These are phyloP conservation scores for Cystobasidium tubakii DNA, from an alignment of 768 basidiomycete species.

Conservation along the genomic window DNA sequence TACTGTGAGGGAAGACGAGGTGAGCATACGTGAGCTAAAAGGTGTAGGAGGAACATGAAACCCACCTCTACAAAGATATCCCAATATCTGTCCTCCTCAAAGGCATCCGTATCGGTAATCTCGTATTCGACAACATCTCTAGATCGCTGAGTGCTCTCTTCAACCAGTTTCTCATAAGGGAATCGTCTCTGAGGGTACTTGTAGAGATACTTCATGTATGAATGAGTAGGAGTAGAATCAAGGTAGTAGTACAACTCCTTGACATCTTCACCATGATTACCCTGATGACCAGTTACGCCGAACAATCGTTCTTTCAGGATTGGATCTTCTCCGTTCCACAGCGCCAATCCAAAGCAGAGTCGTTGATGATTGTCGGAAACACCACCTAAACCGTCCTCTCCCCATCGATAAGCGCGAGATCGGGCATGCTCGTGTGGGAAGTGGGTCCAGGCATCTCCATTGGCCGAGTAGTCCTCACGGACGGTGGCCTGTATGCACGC, in stretches of 20 bases:
- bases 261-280: slow-evolving; percentile 97
- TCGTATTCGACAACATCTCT: slow-evolving; percentile 88
- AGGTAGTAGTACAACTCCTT: slow-evolving; percentile 98
- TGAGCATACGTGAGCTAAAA: neutral
- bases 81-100: slow-evolving; percentile 93
- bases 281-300: slow-evolving; percentile 87
- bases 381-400: slow-evolving; percentile 95
- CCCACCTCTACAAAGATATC: slow-evolving; percentile 93
- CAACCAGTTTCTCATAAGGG: slow-evolving; percentile 89
- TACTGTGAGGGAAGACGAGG: slow-evolving; percentile 58
- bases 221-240: slow-evolving; percentile 96
- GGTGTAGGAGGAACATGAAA: neutral
- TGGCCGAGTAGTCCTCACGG: slow-evolving; percentile 92
- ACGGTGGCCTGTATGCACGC: slow-evolving; percentile 96
- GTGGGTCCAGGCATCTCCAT: slow-evolving; percentile 80
- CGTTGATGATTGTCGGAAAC: slow-evolving; percentile 96
- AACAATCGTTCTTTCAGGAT: slow-evolving; percentile 96
- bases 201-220: slow-evolving; percentile 99
- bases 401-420: slow-evolving; percentile 95
- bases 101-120: slow-evolving; percentile 82
- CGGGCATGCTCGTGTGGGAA: slow-evolving; percentile 90
- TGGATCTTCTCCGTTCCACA: slow-evolving; percentile 91
- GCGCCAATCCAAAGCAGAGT: slow-evolving; percentile 77
- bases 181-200: slow-evolving; percentile 90
- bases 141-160: slow-evolving; percentile 71